Percentiles rank a stretch among this genome's conserved stretches.
phyloP scores from a whole-genome alignment of 2,329 filamentous ascomycete genomes.

The Eurotiales sp. region DNA sequence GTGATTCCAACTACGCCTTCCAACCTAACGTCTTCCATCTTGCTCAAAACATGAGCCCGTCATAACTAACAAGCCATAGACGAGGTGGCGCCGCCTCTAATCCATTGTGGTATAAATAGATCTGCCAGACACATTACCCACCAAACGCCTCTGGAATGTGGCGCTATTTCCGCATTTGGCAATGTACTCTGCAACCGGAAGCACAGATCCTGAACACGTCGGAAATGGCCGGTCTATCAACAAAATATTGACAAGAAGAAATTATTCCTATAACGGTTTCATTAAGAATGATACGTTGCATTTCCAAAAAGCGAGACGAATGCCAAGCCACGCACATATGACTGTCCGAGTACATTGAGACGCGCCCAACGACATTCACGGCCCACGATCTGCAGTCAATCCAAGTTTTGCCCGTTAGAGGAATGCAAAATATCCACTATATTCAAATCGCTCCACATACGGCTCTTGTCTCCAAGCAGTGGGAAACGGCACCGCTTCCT shows the following conservation, averaged over 20 bases:
- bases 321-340: too few species aligned
- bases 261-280: neutral
- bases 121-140: neutral
- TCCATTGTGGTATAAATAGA: neutral
- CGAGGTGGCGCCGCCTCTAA: too few species aligned
- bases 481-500: neutral
- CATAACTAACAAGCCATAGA: too few species aligned
- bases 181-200: slow-evolving; percentile 11
- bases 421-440: neutral
- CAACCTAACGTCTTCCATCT: too few species aligned
- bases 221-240: neutral
- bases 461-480: neutral
- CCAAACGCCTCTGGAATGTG: neutral
- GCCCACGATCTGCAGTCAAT: neutral
- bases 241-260: neutral
- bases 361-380: neutral
- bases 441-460: neutral
- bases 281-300: slow-evolving; percentile 8
- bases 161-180: slow-evolving; percentile 10
- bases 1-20: neutral
- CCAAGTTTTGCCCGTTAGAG: neutral
- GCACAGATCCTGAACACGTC: slow-evolving; percentile 1
- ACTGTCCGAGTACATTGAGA: slow-evolving; percentile 44
- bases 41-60: neutral
- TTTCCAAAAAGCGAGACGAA: slow-evolving; percentile 33